A percentile compares a stretch with the other conserved stretches of the same genome.
These are phyloP conservation scores for Globisporangium nodosum DNA, from an alignment of 352 stramenopile genomes.

Conservation along the genomic window DNA sequence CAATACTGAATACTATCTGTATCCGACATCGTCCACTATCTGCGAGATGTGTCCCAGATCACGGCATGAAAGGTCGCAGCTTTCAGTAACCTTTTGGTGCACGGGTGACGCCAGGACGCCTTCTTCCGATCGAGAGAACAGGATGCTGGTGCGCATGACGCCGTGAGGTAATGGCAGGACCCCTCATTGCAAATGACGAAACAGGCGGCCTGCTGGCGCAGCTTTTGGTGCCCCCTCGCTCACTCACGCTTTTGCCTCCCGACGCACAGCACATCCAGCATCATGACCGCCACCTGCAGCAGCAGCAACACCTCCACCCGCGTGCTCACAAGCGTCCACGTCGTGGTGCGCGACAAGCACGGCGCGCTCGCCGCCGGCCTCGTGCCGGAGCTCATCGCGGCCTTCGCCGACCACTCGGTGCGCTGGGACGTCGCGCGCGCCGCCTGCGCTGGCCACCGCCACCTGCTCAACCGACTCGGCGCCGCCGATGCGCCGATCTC, in stretches of 20 bases:
- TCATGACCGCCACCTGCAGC: not conserved
- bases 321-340: constrained; percentile 25
- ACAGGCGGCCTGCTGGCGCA: not conserved
- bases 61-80: too few relatives aligned
- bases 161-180: not conserved
- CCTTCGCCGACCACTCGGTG: constrained; percentile 47
- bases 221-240: not conserved
- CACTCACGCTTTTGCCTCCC: not conserved
- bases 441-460: constrained; percentile 42
- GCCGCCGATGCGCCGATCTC: constrained; percentile 27
- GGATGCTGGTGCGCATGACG: too few relatives aligned
- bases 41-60: too few relatives aligned
- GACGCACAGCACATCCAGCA: not conserved
- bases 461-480: constrained; percentile 45
- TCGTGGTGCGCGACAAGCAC: constrained; percentile 39
- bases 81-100: too few relatives aligned
- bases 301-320: not conserved
- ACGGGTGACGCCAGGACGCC: too few relatives aligned
- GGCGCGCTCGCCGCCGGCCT: constrained; percentile 37
- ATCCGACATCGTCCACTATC: too few relatives aligned
- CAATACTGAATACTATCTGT: too few relatives aligned
- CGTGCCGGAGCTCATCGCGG: constrained; percentile 34
- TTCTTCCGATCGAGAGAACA: too few relatives aligned
- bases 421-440: constrained; percentile 58
- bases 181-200: too few relatives aligned